These are phyloP conservation scores for Kazachstania martiniae DNA, from an alignment of 805 yeast genomes.

Conservation along the genomic window DNA sequence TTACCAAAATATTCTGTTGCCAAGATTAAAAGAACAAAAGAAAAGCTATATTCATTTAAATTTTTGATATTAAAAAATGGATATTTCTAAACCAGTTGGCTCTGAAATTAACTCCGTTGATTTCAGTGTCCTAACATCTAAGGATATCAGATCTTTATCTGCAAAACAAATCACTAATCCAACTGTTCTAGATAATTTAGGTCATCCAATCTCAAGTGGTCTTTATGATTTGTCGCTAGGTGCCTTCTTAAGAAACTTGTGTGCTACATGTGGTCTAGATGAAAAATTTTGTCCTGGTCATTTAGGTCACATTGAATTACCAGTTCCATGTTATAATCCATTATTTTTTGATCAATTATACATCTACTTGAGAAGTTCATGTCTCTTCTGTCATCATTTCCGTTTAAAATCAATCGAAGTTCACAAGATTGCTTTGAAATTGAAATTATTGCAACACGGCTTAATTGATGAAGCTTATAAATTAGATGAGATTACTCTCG, in stretches of 20 bases:
- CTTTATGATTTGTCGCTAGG: constrained; percentile 92
- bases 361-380: constrained; percentile 69
- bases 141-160: constrained; percentile 75
- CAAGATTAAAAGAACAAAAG: too few relatives aligned
- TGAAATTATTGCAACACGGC: constrained; percentile 79
- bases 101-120: constrained; percentile 88
- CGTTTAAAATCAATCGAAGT: constrained; percentile 57
- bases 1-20: too few relatives aligned
- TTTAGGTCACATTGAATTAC: constrained; percentile 94
- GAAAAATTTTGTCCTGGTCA: constrained; percentile 96
- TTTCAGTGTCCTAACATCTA: constrained; percentile 72
- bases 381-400: constrained; percentile 86
- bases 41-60: too few relatives aligned
- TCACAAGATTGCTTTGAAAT: constrained; percentile 67
- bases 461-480: constrained; percentile 67
- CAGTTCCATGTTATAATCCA: constrained; percentile 92
- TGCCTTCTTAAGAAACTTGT: constrained; percentile 77
- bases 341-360: constrained; percentile 87
- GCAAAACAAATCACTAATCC: constrained; percentile 96
- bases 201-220: constrained; percentile 93
- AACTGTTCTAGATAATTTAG: constrained; percentile 88
- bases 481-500: constrained; percentile 48
- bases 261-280: constrained; percentile 93
- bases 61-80: constrained; percentile 42
- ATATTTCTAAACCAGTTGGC: constrained; percentile 93